A percentile compares a stretch with the other conserved stretches of the same genome.
Conservation (phyloP, 257 asterid genomes). For the Prunella vulgaris region DNA sequence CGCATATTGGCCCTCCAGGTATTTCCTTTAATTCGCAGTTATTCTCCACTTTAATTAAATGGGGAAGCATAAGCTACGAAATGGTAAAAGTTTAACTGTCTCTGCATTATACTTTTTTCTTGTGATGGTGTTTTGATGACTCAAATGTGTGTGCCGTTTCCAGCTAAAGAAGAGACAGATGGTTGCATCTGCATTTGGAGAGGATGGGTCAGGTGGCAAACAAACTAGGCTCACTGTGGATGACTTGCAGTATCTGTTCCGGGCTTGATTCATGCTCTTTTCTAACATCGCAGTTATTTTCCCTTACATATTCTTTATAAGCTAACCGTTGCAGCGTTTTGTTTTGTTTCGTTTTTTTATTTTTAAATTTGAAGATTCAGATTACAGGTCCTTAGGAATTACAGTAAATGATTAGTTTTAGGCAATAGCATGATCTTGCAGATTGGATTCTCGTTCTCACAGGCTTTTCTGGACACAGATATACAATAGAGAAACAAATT, state of each 20-base stretch:
- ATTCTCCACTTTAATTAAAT: neutral
- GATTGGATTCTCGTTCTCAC: neutral
- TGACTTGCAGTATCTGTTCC: conserved; percentile 74
- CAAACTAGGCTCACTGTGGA: conserved; percentile 78
- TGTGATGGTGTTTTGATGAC: too few species aligned
- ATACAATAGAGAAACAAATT: neutral
- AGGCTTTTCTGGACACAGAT: neutral
- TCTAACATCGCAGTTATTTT: neutral
- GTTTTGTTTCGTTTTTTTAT: neutral
- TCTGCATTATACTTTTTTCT: too few species aligned
- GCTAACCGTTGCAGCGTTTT: conserved; percentile 35
- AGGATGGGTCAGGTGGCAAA: conserved; percentile 63
- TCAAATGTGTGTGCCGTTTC: neutral
- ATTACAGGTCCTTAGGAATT: conserved; percentile 14
- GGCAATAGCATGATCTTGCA: conserved; percentile 10
- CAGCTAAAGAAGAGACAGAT: conserved; percentile 89
- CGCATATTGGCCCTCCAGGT: conserved; percentile 98
- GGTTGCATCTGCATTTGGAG: conserved; percentile 97
- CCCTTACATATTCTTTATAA: conserved; percentile 31
- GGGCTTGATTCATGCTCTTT: conserved; percentile 13
- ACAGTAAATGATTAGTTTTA: conserved; percentile 15
- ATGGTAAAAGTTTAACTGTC: too few species aligned
- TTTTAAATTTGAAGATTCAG: conserved; percentile 16
- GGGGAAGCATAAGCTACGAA: too few species aligned
- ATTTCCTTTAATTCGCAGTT: conserved; percentile 1